Conservation (phyloP, 2,329 filamentous ascomycete genomes). For the Penicillium sp. region DNA sequence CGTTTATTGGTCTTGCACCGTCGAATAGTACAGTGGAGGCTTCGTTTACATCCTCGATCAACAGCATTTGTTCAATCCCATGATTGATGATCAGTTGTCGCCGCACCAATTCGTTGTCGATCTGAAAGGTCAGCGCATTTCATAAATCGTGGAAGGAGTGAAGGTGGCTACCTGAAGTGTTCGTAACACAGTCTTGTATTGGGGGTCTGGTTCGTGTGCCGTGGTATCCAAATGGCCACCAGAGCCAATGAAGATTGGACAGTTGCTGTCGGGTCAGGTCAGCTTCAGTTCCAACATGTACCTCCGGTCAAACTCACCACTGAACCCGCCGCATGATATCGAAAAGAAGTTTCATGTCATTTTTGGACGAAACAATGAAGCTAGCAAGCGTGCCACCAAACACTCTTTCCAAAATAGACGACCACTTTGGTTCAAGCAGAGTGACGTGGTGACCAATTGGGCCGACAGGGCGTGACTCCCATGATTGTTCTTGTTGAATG, state of each 20-base stretch:
- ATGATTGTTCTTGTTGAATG: conserved; percentile 63
- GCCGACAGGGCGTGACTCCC: conserved; percentile 65
- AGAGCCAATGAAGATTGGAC: conserved; percentile 58
- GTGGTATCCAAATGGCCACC: conserved; percentile 49
- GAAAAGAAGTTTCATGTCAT: conserved; percentile 62
- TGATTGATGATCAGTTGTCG: conserved; percentile 77
- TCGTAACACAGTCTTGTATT: conserved; percentile 68
- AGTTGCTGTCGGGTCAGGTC: conserved; percentile 35
- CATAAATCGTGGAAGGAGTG: background rate
- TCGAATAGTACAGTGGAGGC: conserved; percentile 63
- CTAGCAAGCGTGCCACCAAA: conserved; percentile 62
- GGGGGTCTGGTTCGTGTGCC: conserved; percentile 62
- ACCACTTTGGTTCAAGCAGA: conserved; percentile 73
- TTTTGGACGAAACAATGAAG: conserved; percentile 72
- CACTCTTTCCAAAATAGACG: conserved; percentile 66
- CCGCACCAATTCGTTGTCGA: conserved; percentile 68
- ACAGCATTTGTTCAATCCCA: conserved; percentile 70
- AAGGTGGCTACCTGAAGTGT: conserved; percentile 51
- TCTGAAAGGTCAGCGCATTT: conserved; percentile 38
- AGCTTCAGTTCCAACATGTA: background rate
- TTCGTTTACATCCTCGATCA: conserved; percentile 60
- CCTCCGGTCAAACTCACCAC: conserved; percentile 36
- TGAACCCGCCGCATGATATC: conserved; percentile 54
- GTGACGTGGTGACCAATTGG: conserved; percentile 72
- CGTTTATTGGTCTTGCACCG: conserved; percentile 56